Conservation (phyloP, 1,139 yeast species). For the Yamadazyma blattariae region DNA sequence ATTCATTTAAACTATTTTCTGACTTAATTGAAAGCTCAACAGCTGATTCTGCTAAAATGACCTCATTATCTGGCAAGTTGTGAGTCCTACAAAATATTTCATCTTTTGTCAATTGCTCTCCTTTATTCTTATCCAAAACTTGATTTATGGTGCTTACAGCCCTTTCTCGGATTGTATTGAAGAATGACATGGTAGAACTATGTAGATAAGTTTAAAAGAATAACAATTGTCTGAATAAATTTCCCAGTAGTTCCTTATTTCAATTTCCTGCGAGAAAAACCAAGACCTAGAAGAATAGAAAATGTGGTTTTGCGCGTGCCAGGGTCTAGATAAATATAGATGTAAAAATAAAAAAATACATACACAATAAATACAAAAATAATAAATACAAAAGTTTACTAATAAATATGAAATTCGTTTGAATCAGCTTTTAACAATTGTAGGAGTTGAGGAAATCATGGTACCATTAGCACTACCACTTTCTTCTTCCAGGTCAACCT, state of each 20-base stretch:
- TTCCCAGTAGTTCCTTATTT: not conserved
- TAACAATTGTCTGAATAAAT: no score
- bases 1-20: slow-evolving; percentile 20
- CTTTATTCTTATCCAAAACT: slow-evolving; percentile 37
- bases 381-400: no score
- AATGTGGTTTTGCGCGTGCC: not conserved
- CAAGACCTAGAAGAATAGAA: no score
- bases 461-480: no score
- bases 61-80: slow-evolving; percentile 69
- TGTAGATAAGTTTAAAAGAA: no score
- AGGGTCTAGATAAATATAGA: not conserved
- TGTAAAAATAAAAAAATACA: no score
- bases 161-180: slow-evolving; percentile 45
- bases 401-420: no score
- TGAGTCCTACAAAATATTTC: slow-evolving; percentile 67
- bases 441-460: no score
- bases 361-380: no score
- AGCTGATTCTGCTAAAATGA: slow-evolving; percentile 60
- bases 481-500: no score
- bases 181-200: slow-evolving; percentile 51
- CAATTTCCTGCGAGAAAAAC: no score
- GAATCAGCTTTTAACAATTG: no score
- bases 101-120: slow-evolving; percentile 50
- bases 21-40: slow-evolving; percentile 64
- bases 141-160: slow-evolving; percentile 44